Base-by-base conservation (phyloP, 306 rosid species). In the Quercus ilex region DNA sequence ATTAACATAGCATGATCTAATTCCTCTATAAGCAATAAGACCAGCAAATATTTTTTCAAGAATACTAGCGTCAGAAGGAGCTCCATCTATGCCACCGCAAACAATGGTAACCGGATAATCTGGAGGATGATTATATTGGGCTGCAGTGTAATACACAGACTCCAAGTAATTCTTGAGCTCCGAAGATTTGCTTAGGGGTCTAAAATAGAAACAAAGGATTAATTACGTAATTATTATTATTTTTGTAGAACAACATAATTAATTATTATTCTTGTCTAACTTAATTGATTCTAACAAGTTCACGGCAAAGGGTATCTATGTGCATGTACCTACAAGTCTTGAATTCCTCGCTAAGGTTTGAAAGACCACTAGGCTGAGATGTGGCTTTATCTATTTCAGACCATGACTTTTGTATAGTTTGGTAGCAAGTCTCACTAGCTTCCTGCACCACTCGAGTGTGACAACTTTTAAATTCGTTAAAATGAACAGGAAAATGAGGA, bases 51-150 rank as follows among this genome's bases (percentile, higher is more conserved):
- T 85, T 84, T 83, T 85, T 51, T 77, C 64, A 6, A 89, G 69
- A 6, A 74, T 87, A 63, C 85, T 86, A 55, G 58, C 73, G 19
- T 74, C 81, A 43, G 53, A 65, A 68, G 85, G 55, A 78, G 80
- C 81, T 76, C 84, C 81, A 58, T 92, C 93, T 68, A 94, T 88
- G 69, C 86, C 97, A 3, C 78, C 78, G 55, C 97, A 94, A 1
- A 94, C 75, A 35, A 73, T 17, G 13, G 14, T 86, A 2, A 91
- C 93, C 0, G 93, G 94, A 81, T 89, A 91, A 3, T 1, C 46
- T 3, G 97, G 92, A 1, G 97, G 94, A 0, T 4, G 9, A 73
- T 89, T 76, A 71, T 94, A 92, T 30, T 94, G 97, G 15, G 97
- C 97, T 8, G 93, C 90, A 15, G 0, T 0, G 0, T 28, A 1